A percentile compares a stretch with the other conserved stretches of the same genome.
Conservation (phyloP, 2,329 filamentous ascomycete genomes). For the Tolypocladium endophyticum region DNA sequence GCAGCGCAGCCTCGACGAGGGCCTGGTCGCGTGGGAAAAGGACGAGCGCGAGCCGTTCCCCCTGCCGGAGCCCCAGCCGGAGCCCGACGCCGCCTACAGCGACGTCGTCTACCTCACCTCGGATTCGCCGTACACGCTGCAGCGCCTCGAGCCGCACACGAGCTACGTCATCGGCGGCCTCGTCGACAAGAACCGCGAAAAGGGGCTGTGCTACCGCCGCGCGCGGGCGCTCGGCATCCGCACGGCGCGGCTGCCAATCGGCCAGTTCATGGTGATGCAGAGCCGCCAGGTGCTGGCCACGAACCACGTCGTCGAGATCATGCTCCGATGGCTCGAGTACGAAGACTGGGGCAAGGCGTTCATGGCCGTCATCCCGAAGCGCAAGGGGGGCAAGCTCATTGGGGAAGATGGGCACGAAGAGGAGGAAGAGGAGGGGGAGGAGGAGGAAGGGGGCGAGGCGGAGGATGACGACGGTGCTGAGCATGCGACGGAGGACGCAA, state of each 20-base stretch:
- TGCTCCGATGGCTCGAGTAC: conserved; percentile 83
- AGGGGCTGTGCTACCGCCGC: conserved; percentile 81
- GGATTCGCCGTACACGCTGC: conserved; percentile 79
- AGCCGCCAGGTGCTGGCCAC: conserved; percentile 80
- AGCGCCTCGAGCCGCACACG: conserved; percentile 73
- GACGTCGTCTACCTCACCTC: conserved; percentile 79
- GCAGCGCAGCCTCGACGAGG: conserved; percentile 21
- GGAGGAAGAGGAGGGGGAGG: conserved; percentile 16
- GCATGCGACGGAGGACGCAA: conserved; percentile 2
- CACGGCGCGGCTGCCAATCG: conserved; percentile 87
- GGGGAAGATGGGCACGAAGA: conserved; percentile 14
- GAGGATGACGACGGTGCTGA: conserved; percentile 3
- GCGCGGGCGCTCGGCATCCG: conserved; percentile 66
- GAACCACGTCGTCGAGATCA: conserved; percentile 95
- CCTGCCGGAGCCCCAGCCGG: conserved; percentile 20
- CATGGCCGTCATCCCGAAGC: conserved; percentile 74
- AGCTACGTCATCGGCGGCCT: conserved; percentile 90
- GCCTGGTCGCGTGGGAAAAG: conserved; percentile 14
- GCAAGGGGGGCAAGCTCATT: conserved; percentile 71
- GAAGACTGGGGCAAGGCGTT: conserved; percentile 91
- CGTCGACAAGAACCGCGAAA: conserved; percentile 93
- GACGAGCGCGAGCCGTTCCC: conserved; percentile 23
- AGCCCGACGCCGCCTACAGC: conserved; percentile 19
- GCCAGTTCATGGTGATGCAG: conserved; percentile 88
- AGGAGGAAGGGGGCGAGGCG: conserved; percentile 14